Evolutionary conservation across 2,329 filamentous ascomycete species (phyloP).

Genomic region (Colletotrichum sp.): DNA sequence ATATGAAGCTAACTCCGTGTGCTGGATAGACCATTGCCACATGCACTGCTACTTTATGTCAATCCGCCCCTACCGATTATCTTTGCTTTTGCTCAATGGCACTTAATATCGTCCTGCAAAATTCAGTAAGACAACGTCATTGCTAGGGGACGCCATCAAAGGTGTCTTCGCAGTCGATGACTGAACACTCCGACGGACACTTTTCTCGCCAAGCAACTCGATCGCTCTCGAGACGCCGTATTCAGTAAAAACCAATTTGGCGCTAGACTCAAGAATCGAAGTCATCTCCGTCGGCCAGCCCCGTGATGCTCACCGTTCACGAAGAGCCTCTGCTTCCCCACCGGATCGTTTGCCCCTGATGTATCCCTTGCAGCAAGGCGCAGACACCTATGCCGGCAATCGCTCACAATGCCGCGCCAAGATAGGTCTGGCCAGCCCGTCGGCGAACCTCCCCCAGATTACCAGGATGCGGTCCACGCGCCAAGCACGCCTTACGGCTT

Average conservation of each 20-base stretch:
- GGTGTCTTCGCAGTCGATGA: not conserved
- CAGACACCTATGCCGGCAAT: not conserved
- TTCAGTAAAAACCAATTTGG: not conserved
- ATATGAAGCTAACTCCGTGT: not conserved
- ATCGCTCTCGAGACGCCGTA: rapidly evolving
- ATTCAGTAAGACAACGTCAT: not conserved
- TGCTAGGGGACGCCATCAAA: too few relatives aligned
- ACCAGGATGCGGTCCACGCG: not conserved
- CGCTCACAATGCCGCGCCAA: not conserved
- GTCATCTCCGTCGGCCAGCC: not conserved
- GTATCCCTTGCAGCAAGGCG: not conserved
- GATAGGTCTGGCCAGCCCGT: not conserved
- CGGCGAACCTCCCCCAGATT: constrained; percentile 1
- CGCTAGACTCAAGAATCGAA: not conserved
- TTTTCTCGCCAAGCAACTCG: not conserved
- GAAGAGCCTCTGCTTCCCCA: not conserved
- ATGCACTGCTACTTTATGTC: not conserved
- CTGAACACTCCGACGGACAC: not conserved
- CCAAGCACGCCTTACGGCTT: not conserved
- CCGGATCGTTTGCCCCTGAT: not conserved
- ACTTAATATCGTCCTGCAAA: not conserved
- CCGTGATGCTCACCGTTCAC: not conserved
- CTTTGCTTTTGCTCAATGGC: not conserved
- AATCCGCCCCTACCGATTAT: not conserved
- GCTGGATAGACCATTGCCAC: constrained; percentile 1